Percentiles rank a stretch among this genome's conserved stretches.
Conservation (phyloP, 1,284 basidiomycete species). For the Lentinula novae-zelandiae region DNA sequence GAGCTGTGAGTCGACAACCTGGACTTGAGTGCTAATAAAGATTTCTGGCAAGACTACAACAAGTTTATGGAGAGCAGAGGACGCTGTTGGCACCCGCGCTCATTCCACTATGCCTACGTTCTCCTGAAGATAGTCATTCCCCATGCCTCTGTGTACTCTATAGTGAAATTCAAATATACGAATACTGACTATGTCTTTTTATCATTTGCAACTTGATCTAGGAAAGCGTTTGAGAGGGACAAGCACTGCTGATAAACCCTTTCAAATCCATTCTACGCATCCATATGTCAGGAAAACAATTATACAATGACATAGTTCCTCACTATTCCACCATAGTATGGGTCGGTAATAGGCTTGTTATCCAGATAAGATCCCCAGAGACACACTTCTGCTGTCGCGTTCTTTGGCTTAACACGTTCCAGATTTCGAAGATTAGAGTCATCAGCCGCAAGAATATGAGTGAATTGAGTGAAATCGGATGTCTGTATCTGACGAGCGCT, state of each 20-base stretch:
- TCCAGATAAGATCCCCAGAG: slow-evolving; percentile 78
- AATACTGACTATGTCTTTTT: not conserved
- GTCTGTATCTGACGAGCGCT: slow-evolving; percentile 53
- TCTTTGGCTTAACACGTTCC: slow-evolving; percentile 48
- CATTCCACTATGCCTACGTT: slow-evolving; percentile 84
- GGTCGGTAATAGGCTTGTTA: slow-evolving; percentile 61
- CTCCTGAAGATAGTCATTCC: slow-evolving; percentile 31
- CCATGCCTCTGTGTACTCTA: too few relatives aligned
- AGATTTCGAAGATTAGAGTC: slow-evolving; percentile 60
- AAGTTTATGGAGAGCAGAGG: slow-evolving; percentile 79
- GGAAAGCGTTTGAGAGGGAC: slow-evolving; percentile 66
- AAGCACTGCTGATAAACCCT: slow-evolving; percentile 62
- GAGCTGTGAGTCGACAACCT: slow-evolving; percentile 7
- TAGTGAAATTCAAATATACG: too few relatives aligned
- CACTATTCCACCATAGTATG: slow-evolving; percentile 71
- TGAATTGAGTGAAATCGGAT: slow-evolving; percentile 61
- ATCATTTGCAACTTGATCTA: slow-evolving; percentile 51
- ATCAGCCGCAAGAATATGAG: slow-evolving; percentile 72
- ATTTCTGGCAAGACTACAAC: slow-evolving; percentile 61
- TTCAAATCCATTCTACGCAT: slow-evolving; percentile 50
- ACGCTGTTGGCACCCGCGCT: slow-evolving; percentile 73
- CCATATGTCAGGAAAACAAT: too few relatives aligned
- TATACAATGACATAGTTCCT: not conserved
- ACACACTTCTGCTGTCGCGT: slow-evolving; percentile 54
- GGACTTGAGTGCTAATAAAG: not conserved